These are phyloP conservation scores for Biscogniauxia marginata DNA, from an alignment of 2,329 filamentous ascomycete species.

Conservation along the genomic window DNA sequence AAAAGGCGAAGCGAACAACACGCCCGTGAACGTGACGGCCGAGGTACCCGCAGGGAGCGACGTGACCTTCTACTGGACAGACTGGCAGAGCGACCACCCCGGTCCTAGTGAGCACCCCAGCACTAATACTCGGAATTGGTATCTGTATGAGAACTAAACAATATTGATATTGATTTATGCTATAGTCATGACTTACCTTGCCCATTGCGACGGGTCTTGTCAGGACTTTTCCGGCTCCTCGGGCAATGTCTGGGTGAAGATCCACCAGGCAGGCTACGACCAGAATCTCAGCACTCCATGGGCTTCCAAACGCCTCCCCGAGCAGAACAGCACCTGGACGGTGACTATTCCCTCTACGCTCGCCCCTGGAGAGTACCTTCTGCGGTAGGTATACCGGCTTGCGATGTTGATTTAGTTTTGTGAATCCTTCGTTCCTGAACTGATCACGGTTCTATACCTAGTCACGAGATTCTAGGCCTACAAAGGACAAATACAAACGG, in stretches of 20 bases:
- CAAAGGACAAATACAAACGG: constrained; percentile 16
- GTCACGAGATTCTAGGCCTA: constrained; percentile 13
- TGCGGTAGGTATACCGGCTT: constrained; percentile 3
- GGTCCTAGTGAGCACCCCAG: constrained; percentile 1
- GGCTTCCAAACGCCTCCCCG: constrained; percentile 3
- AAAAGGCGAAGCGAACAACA: constrained; percentile 16
- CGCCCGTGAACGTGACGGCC: constrained; percentile 2
- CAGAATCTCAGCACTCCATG: not conserved
- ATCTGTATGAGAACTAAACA: not conserved
- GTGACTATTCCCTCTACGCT: not conserved
- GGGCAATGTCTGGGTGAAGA: constrained; percentile 16
- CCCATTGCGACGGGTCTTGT: not conserved
- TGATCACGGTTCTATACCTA: not conserved
- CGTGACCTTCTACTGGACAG: constrained; percentile 5
- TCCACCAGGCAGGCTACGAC: constrained; percentile 6
- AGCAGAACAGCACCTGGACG: constrained; percentile 5
- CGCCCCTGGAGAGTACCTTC: constrained; percentile 1
- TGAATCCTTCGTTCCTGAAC: no score
- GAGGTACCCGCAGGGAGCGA: not conserved
- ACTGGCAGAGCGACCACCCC: constrained; percentile 4
- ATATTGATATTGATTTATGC: not conserved
- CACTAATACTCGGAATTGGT: no score
- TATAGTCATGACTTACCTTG: constrained; percentile 6
- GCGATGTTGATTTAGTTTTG: no score
- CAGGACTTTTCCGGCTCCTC: constrained; percentile 16